These are phyloP conservation scores for Paraurostyla sp. DNA, from an alignment of 73 alveolate species.

Conservation along the genomic window DNA sequence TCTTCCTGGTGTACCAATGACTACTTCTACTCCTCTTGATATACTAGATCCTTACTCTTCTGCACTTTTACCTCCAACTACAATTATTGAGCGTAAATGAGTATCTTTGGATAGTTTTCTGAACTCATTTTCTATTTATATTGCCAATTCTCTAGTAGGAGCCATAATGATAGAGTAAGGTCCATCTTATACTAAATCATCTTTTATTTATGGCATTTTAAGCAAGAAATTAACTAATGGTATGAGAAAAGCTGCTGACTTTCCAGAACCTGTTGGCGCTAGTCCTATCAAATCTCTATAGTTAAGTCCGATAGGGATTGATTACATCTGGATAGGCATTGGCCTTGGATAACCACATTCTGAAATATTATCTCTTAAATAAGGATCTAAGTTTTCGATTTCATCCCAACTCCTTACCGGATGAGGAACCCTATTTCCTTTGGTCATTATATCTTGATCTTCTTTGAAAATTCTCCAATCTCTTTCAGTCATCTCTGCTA, in stretches of 20 bases:
- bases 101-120: constrained; percentile 70
- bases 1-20: constrained; percentile 99
- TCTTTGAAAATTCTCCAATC: constrained; percentile 93
- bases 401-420: constrained; percentile 87
- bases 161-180: constrained; percentile 94
- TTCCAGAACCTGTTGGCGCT: constrained; percentile 97
- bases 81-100: constrained; percentile 72
- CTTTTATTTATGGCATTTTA: constrained; percentile 77
- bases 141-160: constrained; percentile 98
- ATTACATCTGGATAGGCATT: constrained; percentile 95
- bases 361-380: constrained; percentile 60
- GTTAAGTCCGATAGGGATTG: constrained; percentile 84
- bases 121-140: constrained; percentile 89
- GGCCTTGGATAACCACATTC: constrained; percentile 84
- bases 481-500: constrained; percentile 77
- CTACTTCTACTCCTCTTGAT: constrained; percentile 93
- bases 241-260: constrained; percentile 91
- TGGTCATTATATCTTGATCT: constrained; percentile 77
- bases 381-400: constrained; percentile 58
- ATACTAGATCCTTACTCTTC: constrained; percentile 90
- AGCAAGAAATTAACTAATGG: constrained; percentile 84
- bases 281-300: constrained; percentile 91
- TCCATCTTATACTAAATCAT: constrained; percentile 80
- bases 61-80: constrained; percentile 92
- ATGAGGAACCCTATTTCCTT: constrained; percentile 80